A percentile compares a stretch with the other conserved stretches of the same genome.
Conservation (phyloP, 2,329 filamentous ascomycete genomes). For the Fusarium sp. region DNA sequence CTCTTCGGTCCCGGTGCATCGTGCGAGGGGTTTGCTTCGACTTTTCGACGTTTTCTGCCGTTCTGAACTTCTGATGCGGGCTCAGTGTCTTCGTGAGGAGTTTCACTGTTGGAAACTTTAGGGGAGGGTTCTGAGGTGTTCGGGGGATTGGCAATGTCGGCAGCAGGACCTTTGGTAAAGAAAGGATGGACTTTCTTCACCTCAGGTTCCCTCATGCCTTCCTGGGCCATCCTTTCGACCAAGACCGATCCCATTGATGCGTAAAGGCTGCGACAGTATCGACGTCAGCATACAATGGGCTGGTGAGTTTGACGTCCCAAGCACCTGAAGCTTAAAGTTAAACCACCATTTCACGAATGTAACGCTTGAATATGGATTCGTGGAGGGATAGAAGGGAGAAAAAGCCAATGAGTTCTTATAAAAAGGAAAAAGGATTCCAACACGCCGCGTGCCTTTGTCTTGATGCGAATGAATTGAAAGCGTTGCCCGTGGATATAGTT, state of each 20-base stretch:
- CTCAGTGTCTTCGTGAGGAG: conserved; percentile 3
- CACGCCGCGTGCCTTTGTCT: conserved; percentile 8
- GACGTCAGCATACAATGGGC: conserved; percentile 3
- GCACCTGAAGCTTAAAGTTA: conserved; percentile 28
- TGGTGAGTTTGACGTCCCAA: conserved; percentile 2
- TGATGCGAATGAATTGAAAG: conserved; percentile 26
- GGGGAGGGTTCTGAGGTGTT: conserved; percentile 2
- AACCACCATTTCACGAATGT: conserved; percentile 36
- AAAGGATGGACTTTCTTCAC: conserved; percentile 68
- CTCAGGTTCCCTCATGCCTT: conserved; percentile 51
- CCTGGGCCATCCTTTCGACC: conserved; percentile 60
- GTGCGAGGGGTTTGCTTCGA: conserved; percentile 44
- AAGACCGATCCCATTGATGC: conserved; percentile 58
- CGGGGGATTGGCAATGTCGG: conserved; percentile 15
- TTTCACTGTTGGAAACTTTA: neutral
- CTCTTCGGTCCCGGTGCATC: conserved; percentile 47
- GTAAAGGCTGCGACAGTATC: conserved; percentile 12
- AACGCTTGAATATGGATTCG: neutral
- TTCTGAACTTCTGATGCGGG: conserved; percentile 44
- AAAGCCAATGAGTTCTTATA: neutral
- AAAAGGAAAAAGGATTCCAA: neutral
- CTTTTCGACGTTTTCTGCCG: conserved; percentile 59
- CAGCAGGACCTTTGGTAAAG: conserved; percentile 55
- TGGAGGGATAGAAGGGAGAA: neutral
- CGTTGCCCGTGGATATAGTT: conserved; percentile 27